Percentiles rank a stretch among this genome's conserved stretches.
Evolutionary conservation across 352 stramenopile genomes (phyloP).

Genomic region (Phytopythium ostracodes): DNA sequence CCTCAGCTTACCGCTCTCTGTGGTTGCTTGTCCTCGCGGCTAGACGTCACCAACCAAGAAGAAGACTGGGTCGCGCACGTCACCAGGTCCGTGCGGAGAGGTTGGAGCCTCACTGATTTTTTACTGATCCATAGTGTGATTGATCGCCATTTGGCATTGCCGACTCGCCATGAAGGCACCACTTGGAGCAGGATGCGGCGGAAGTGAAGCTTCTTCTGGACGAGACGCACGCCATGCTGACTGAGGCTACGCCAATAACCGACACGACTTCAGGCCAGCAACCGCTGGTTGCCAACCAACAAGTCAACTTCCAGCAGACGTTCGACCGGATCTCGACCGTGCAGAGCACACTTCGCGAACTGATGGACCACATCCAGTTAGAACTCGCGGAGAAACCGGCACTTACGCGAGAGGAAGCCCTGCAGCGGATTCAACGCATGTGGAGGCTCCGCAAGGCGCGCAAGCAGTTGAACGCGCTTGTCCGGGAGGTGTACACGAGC

Average conservation of each 20-base stretch:
- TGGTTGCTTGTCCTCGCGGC: background rate
- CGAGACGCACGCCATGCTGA: conserved; percentile 37
- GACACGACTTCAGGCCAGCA: background rate
- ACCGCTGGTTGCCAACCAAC: background rate
- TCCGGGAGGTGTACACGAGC: conserved; percentile 53
- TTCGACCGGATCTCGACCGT: conserved; percentile 32
- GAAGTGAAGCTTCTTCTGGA: conserved; percentile 55
- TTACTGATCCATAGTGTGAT: too few relatives aligned
- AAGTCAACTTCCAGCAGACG: conserved; percentile 43
- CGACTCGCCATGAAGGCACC: conserved; percentile 29
- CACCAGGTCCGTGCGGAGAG: conserved; percentile 25
- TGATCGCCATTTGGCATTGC: background rate
- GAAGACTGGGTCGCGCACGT: conserved; percentile 63
- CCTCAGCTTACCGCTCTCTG: too few relatives aligned
- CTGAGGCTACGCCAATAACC: background rate
- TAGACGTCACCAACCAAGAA: conserved; percentile 51
- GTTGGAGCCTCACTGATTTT: background rate
- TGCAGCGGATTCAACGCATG: conserved; percentile 70
- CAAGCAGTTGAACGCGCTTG: conserved; percentile 58
- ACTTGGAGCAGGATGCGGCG: conserved; percentile 58
- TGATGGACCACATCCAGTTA: conserved; percentile 41
- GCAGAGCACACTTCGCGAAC: conserved; percentile 32
- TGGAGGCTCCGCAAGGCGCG: conserved; percentile 64
- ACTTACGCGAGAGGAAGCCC: conserved; percentile 50
- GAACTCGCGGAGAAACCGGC: conserved; percentile 38